Evolutionary conservation across 441 rosid genomes (phyloP).

Genomic region (Gossypium lobatum): DNA sequence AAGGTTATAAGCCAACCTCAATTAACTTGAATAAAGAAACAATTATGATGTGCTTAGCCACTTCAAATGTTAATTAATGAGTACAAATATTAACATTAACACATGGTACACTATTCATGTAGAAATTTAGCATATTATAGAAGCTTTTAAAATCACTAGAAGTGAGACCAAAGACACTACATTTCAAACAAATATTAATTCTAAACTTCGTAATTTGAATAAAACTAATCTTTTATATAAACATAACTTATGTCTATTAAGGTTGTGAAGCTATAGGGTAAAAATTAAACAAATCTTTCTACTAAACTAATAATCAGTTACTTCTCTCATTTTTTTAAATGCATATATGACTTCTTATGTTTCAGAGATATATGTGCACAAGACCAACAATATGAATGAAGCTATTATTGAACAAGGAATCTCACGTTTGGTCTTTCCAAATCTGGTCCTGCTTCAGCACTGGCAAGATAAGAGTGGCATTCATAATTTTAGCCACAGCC

Average conservation of each 20-base stretch:
- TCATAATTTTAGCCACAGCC: conserved; percentile 96
- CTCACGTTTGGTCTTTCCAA: conserved; percentile 98
- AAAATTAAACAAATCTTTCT: neutral
- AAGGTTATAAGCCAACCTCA: neutral
- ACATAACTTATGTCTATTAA: neutral
- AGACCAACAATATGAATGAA: neutral
- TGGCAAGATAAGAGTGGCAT: conserved; percentile 93
- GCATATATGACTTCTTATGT: neutral
- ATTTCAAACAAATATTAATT: neutral
- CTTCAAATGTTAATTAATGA: neutral
- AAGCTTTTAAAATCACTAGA: neutral
- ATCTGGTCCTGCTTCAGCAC: conserved; percentile 98
- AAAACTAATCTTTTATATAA: neutral
- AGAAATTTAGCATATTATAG: neutral
- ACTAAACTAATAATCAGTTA: neutral
- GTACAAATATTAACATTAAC: neutral
- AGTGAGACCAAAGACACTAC: neutral
- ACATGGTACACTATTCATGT: neutral
- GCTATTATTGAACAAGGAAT: neutral
- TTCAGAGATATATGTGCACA: neutral
- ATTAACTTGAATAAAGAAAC: neutral
- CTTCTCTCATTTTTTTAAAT: neutral
- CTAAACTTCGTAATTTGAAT: neutral
- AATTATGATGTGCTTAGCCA: neutral
- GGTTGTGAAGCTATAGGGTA: neutral